Conservation (phyloP, 2,329 filamentous ascomycete genomes). For the Phialemoniopsis sp. region DNA sequence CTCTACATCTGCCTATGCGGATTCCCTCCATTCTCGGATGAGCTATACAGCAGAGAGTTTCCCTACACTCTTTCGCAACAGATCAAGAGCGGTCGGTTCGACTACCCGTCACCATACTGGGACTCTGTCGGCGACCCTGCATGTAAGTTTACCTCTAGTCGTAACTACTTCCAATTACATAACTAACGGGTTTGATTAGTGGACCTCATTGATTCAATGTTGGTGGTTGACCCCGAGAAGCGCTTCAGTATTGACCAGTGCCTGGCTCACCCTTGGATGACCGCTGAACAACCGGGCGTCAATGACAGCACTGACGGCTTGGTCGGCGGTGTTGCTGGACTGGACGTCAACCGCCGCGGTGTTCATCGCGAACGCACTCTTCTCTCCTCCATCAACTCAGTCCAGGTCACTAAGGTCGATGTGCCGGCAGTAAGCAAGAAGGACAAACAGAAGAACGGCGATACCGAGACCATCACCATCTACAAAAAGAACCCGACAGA, state of each 20-base stretch:
- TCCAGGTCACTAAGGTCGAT: conserved; percentile 45
- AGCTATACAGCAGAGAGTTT: conserved; percentile 75
- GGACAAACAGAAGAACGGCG: conserved; percentile 20
- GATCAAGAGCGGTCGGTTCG: conserved; percentile 83
- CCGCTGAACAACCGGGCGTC: conserved; percentile 52
- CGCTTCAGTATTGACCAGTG: conserved; percentile 89
- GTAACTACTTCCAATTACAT: not conserved
- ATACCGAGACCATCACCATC: conserved; percentile 58
- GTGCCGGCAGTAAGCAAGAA: conserved; percentile 41
- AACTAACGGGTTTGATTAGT: conserved; percentile 36
- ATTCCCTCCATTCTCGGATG: conserved; percentile 95
- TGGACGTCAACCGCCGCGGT: conserved; percentile 83
- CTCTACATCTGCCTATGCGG: conserved; percentile 96
- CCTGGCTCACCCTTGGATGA: conserved; percentile 86
- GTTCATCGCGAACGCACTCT: conserved; percentile 79
- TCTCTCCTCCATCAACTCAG: conserved; percentile 75
- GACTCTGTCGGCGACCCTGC: conserved; percentile 82
- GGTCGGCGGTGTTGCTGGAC: conserved; percentile 75
- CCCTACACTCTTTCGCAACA: conserved; percentile 86
- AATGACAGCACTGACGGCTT: conserved; percentile 90
- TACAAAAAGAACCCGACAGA: conserved; percentile 65
- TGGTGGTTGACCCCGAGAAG: conserved; percentile 79
- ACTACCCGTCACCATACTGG: conserved; percentile 97
- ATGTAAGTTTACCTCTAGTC: conserved; percentile 34
- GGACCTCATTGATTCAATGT: conserved; percentile 92